These are phyloP conservation scores for Malus hybrid DNA, from an alignment of 331 rosid genomes.

Conservation along the genomic window DNA sequence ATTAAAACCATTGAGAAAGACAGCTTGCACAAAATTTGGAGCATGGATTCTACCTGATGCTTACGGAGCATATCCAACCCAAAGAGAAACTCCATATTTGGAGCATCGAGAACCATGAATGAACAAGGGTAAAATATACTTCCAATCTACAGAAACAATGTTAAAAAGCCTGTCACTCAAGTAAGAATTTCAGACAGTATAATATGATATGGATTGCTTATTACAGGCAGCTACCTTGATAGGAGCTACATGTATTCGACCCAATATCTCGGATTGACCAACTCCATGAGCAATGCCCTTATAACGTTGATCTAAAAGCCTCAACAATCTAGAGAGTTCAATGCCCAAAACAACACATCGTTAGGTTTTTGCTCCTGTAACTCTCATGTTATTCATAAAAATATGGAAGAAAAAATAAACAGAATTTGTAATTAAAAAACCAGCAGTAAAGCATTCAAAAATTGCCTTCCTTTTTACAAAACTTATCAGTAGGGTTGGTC, in stretches of 20 bases:
- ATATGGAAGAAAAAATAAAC: background rate
- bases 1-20: conserved; percentile 1
- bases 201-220: background rate
- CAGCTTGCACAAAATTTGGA: background rate
- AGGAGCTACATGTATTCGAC: conserved; percentile 92
- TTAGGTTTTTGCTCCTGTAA: conserved; percentile 10
- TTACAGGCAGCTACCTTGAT: conserved; percentile 59
- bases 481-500: background rate
- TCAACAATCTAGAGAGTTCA: conserved; percentile 59
- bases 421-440: background rate
- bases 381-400: background rate
- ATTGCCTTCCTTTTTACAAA: background rate
- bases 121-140: conserved; percentile 87
- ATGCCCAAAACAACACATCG: conserved; percentile 6
- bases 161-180: background rate
- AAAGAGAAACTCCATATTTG: conserved; percentile 93
- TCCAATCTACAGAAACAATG: conserved; percentile 53
- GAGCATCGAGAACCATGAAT: conserved; percentile 73
- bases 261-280: conserved; percentile 94
- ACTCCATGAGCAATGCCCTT: conserved; percentile 97
- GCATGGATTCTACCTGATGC: conserved; percentile 66
- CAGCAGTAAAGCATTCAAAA: background rate
- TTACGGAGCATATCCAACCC: conserved; percentile 96
- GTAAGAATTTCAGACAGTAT: background rate
- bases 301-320: conserved; percentile 91